A percentile compares a stretch with the other conserved stretches of the same genome.
Conservation (phyloP, 495 filamentous ascomycete species). For the Hypoxylon lienhwacheense region DNA sequence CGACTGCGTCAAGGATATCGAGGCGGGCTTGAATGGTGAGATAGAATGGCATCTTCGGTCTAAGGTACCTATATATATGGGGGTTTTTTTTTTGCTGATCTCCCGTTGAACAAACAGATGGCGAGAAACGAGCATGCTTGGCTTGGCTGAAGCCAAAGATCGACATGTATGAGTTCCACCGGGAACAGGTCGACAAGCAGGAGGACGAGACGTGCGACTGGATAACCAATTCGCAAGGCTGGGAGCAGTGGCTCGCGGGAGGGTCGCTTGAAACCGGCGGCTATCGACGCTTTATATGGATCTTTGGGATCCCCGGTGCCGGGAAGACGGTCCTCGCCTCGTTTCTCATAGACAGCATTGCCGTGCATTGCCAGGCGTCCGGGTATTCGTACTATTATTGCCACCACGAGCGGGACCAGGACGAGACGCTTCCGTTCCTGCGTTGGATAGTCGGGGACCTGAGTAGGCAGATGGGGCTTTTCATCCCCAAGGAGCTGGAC, state of each 20-base stretch:
- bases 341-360: constrained; percentile 35
- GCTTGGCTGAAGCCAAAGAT: constrained; percentile 21
- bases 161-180: constrained; percentile 31
- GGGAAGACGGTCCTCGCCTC: constrained; percentile 48
- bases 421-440: constrained; percentile 39
- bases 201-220: constrained; percentile 34
- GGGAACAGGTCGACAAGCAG: constrained; percentile 23
- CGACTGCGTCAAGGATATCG: constrained; percentile 10
- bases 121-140: constrained; percentile 12
- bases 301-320: constrained; percentile 48
- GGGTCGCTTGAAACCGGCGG: constrained; percentile 2
- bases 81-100: background rate
- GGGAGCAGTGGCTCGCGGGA: constrained; percentile 20
- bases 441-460: constrained; percentile 37
- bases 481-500: constrained; percentile 21
- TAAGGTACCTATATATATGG: background rate
- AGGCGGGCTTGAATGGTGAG: constrained; percentile 22
- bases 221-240: constrained; percentile 15
- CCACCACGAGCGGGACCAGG: constrained; percentile 39
- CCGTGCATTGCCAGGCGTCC: constrained; percentile 16
- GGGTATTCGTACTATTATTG: constrained; percentile 47
- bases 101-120: background rate
- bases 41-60: background rate
- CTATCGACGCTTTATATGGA: constrained; percentile 39
- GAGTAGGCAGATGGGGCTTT: constrained; percentile 31